A percentile compares a stretch with the other conserved stretches of the same genome.
phyloP scores from a whole-genome alignment of 2,329 filamentous ascomycete species.

The Grosmannia serpens region DNA sequence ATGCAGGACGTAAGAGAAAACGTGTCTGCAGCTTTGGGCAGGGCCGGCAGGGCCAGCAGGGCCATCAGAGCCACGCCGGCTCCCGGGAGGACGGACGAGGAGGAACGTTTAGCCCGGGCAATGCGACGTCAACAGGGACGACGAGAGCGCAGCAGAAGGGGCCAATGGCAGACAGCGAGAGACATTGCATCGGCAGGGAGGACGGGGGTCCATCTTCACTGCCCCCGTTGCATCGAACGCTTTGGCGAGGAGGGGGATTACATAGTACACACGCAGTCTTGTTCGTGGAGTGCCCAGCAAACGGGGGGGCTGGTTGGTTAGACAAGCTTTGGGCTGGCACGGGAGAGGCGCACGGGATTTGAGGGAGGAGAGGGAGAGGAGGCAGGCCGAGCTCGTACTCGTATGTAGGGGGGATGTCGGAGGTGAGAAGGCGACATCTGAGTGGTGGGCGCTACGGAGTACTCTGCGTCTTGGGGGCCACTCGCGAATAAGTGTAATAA shows the following conservation, averaged over 20 bases:
- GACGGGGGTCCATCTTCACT: background rate
- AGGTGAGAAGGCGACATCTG: background rate
- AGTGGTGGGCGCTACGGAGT: background rate
- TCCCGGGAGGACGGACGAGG: background rate
- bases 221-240: background rate
- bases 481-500: background rate
- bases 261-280: too few relatives aligned
- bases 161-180: background rate
- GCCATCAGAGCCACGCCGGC: background rate
- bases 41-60: too few relatives aligned
- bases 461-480: background rate
- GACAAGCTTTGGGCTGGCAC: background rate
- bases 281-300: too few relatives aligned
- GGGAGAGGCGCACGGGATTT: background rate
- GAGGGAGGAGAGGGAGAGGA: background rate
- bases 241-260: background rate
- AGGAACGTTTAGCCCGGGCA: background rate
- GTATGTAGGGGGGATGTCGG: too few relatives aligned
- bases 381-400: too few relatives aligned
- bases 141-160: background rate
- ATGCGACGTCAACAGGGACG: background rate
- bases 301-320: too few relatives aligned
- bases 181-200: background rate
- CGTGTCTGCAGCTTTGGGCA: too few relatives aligned
- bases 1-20: background rate